A percentile compares a stretch with the other conserved stretches of the same genome.
These are phyloP conservation scores for Zygoascus flipseniorum DNA, from an alignment of 805 yeast genomes.

Conservation along the genomic window DNA sequence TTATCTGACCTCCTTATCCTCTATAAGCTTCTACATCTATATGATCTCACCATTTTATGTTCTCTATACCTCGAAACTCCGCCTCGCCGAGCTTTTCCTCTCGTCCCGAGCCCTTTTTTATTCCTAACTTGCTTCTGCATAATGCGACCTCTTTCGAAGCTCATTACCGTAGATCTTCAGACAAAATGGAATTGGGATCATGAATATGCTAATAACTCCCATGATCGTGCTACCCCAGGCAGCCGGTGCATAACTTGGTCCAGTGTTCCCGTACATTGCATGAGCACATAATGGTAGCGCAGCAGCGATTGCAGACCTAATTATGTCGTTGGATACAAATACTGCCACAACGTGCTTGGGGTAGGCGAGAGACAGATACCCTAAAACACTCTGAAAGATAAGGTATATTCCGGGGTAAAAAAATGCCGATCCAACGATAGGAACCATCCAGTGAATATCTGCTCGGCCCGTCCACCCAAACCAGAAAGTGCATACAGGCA, in stretches of 20 bases:
- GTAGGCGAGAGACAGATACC: constrained; percentile 42
- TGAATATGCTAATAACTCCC: not conserved
- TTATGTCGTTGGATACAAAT: constrained; percentile 17
- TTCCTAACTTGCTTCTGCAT: constrained; percentile 24
- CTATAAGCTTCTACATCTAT: no score
- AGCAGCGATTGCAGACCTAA: not conserved
- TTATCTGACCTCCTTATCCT: no score
- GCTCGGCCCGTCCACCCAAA: constrained; percentile 43
- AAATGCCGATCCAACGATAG: constrained; percentile 37
- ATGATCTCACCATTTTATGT: no score
- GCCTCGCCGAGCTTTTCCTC: no score
- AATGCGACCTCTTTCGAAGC: not conserved
- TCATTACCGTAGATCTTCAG: not conserved
- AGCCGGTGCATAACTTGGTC: not conserved
- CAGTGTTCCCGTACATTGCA: not conserved
- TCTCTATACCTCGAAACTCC: no score
- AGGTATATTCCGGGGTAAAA: constrained; percentile 35
- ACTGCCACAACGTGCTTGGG: constrained; percentile 45
- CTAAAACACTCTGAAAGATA: constrained; percentile 44
- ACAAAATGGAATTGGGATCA: not conserved
- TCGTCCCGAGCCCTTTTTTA: no score
- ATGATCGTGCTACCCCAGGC: not conserved
- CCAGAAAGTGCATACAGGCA: constrained; percentile 37
- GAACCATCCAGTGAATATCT: constrained; percentile 41
- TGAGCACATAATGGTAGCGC: not conserved